Conservation (phyloP, 2,329 filamentous ascomycete genomes). For the Huntiella moniliformis region DNA sequence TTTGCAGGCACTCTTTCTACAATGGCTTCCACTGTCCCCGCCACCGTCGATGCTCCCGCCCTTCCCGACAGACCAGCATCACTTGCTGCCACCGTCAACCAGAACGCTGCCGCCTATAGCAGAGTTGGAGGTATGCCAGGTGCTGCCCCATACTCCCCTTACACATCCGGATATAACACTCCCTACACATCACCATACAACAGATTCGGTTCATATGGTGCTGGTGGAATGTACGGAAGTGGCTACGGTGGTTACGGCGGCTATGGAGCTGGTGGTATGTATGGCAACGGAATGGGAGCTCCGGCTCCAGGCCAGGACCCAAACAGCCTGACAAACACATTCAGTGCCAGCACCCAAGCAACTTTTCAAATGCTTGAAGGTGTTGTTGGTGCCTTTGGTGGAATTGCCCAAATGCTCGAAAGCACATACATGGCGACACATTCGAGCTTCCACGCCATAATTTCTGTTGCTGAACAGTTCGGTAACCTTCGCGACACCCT, state of each 20-base stretch:
- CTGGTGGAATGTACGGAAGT: slow-evolving; percentile 24
- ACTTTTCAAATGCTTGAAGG: slow-evolving; percentile 98
- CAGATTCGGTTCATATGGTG: slow-evolving; percentile 27
- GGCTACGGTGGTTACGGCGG: slow-evolving; percentile 15
- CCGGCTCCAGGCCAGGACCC: slow-evolving; percentile 55
- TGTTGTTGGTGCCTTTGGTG: slow-evolving; percentile 87
- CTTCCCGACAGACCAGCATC: slow-evolving; percentile 67
- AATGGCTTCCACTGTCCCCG: slow-evolving; percentile 21
- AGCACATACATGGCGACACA: slow-evolving; percentile 99
- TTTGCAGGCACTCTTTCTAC: slow-evolving; percentile 14
- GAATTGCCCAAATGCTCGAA: slow-evolving; percentile 97
- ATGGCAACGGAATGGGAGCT: slow-evolving; percentile 26
- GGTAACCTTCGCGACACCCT: slow-evolving; percentile 83
- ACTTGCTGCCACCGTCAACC: slow-evolving; percentile 63
- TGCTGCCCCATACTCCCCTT: slow-evolving; percentile 25
- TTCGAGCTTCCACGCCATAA: slow-evolving; percentile 97
- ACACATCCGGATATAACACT: slow-evolving; percentile 20
- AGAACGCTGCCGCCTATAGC: slow-evolving; percentile 72
- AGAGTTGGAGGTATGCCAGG: slow-evolving; percentile 25
- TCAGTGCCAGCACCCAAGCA: slow-evolving; percentile 84
- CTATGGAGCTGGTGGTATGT: slow-evolving; percentile 25
- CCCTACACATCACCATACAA: slow-evolving; percentile 25
- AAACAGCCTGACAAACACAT: slow-evolving; percentile 85
- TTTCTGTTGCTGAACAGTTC: slow-evolving; percentile 94
- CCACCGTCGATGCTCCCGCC: slow-evolving; percentile 34